These are phyloP conservation scores for Fistulifera solaris DNA, from an alignment of 108 stramenopile genomes.

Conservation along the genomic window DNA sequence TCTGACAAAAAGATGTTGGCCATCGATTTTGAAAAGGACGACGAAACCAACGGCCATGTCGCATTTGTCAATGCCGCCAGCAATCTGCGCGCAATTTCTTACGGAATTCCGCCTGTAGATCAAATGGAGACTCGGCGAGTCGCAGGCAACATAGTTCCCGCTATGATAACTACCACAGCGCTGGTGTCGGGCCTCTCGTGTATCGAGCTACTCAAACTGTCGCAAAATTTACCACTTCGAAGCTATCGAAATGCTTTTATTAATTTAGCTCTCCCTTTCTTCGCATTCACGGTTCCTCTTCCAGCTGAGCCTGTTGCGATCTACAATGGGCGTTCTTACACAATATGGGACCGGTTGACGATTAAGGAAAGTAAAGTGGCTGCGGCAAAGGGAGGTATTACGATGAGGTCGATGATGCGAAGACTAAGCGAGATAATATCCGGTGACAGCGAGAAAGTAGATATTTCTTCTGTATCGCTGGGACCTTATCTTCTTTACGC, in stretches of 20 bases:
- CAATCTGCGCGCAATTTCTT: constrained; percentile 89
- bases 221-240: constrained; percentile 65
- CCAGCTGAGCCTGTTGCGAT: constrained; percentile 60
- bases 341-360: constrained; percentile 87
- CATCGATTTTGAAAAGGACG: constrained; percentile 92
- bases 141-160: constrained; percentile 97
- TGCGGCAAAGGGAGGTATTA: constrained; percentile 40
- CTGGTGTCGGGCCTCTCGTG: constrained; percentile 93
- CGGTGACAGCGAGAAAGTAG: constrained; percentile 31
- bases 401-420: constrained; percentile 38
- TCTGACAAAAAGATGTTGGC: not conserved
- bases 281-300: constrained; percentile 87
- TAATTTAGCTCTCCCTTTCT: constrained; percentile 92
- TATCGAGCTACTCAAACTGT: constrained; percentile 86
- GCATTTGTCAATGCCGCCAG: constrained; percentile 87
- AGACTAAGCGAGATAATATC: constrained; percentile 40
- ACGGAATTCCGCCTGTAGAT: constrained; percentile 91
- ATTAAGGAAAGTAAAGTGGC: constrained; percentile 55
- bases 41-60: constrained; percentile 93
- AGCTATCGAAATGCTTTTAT: constrained; percentile 86
- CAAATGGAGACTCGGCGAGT: constrained; percentile 89
- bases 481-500: constrained; percentile 81
- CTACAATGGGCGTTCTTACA: constrained; percentile 58
- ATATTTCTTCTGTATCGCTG: constrained; percentile 53
- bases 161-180: constrained; percentile 97